Evolutionary conservation across 495 filamentous ascomycete genomes (phyloP).

Genomic region (Lophiotrema nucula): DNA sequence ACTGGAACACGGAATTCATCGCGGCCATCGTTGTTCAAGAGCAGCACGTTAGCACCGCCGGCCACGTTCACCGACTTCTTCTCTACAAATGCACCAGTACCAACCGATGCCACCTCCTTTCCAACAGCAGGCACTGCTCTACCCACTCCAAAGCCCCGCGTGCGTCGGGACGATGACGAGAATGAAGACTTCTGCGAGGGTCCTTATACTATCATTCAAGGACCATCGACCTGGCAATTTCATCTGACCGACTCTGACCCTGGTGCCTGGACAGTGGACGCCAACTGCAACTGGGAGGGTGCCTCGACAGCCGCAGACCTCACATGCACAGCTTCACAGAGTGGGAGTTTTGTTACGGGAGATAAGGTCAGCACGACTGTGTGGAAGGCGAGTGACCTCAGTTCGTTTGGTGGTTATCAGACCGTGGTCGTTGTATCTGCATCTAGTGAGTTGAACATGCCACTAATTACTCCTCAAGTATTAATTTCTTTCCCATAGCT

Average conservation of each 20-base stretch:
- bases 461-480: background rate
- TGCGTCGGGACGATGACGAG: slow-evolving; percentile 4
- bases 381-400: background rate
- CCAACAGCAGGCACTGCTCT: too few relatives aligned
- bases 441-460: background rate
- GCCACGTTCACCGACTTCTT: too few relatives aligned
- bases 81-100: background rate
- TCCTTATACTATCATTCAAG: slow-evolving; percentile 11
- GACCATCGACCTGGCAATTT: slow-evolving; percentile 1
- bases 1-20: background rate
- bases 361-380: background rate
- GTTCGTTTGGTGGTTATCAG: background rate
- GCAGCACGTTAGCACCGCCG: too few relatives aligned
- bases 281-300: slow-evolving; percentile 5
- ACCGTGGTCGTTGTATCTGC: background rate
- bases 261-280: background rate
- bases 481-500: too few relatives aligned
- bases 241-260: slow-evolving; percentile 6
- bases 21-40: too few relatives aligned
- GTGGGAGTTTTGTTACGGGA: background rate
- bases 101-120: background rate
- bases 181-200: background rate
- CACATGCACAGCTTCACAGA: background rate
- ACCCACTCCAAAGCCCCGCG: background rate
- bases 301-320: background rate